Evolutionary conservation across 768 basidiomycete genomes (phyloP).

Genomic region (Kwoniella shandongensis): DNA sequence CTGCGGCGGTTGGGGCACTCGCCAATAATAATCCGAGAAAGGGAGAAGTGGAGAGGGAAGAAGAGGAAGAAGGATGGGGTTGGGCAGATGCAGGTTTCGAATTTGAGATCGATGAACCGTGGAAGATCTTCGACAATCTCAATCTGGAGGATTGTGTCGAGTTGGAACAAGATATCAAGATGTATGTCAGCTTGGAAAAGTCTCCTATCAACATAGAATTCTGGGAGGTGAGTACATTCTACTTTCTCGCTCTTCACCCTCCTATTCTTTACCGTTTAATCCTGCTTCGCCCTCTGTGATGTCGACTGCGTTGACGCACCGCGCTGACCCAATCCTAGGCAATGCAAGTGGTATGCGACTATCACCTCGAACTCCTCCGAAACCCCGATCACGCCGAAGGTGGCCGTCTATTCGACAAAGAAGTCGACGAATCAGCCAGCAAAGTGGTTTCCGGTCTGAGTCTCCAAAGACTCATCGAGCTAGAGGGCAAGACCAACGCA

Average conservation of each 20-base stretch:
- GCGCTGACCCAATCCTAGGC: conserved; percentile 60
- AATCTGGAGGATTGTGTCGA: conserved; percentile 85
- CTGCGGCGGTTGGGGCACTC: conserved; percentile 43
- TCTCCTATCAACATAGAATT: conserved; percentile 86
- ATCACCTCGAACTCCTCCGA: conserved; percentile 74
- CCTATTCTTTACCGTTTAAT: conserved; percentile 33
- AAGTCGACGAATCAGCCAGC: conserved; percentile 82
- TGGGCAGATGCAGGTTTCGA: conserved; percentile 87
- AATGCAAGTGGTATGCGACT: conserved; percentile 96
- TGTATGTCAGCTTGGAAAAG: conserved; percentile 82
- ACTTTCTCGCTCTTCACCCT: no score
- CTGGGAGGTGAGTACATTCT: conserved; percentile 85
- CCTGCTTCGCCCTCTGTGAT: background rate
- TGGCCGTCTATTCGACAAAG: conserved; percentile 52
- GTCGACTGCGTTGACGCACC: background rate
- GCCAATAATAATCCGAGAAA: conserved; percentile 32
- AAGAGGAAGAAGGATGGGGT: conserved; percentile 65
- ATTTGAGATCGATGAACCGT: conserved; percentile 97
- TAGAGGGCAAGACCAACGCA: conserved; percentile 82
- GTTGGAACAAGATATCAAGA: conserved; percentile 89
- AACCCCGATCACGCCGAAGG: conserved; percentile 50
- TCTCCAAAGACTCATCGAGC: conserved; percentile 73
- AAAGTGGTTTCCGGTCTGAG: conserved; percentile 78
- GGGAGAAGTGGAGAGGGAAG: conserved; percentile 60
- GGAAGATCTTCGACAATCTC: conserved; percentile 95